Conservation (phyloP, 768 basidiomycete genomes). For the Mycena vulgaris region DNA sequence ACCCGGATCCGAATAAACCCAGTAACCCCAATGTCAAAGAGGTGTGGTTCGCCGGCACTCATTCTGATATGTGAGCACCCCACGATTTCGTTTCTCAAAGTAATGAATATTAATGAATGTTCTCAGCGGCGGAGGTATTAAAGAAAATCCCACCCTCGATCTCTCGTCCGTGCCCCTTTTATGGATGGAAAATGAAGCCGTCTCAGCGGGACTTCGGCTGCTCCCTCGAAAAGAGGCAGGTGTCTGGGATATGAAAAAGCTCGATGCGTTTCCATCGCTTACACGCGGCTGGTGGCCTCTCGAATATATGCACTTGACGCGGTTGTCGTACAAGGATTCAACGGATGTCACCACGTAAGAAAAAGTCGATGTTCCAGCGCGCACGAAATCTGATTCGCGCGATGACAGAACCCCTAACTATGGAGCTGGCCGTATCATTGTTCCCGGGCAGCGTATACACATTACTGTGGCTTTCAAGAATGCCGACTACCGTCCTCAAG, state of each 20-base stretch:
- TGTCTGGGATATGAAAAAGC: not conserved
- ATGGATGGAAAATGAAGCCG: conserved; percentile 21
- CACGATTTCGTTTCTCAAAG: not conserved
- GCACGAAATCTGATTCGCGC: not conserved
- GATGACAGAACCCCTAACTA: not conserved
- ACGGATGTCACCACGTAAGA: not conserved
- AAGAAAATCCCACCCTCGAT: not conserved
- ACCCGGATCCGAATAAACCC: not conserved
- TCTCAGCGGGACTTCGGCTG: conserved; percentile 2
- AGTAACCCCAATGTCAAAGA: conserved; percentile 1
- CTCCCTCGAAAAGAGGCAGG: not conserved
- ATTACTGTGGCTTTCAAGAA: conserved; percentile 5
- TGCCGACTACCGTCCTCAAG: not conserved
- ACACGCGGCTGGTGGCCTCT: not conserved
- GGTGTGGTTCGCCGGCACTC: conserved; percentile 19
- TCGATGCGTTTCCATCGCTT: not conserved
- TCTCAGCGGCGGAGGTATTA: not conserved
- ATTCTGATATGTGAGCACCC: conserved; percentile 17
- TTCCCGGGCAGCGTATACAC: conserved; percentile 11
- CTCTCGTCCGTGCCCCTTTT: conserved; percentile 1
- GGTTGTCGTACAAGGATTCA: not conserved
- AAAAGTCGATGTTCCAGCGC: not conserved
- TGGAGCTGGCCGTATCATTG: conserved; percentile 4
- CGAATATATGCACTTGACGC: conserved; percentile 5
- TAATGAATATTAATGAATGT: not conserved